These are phyloP conservation scores for Coemansia sp. DNA, from an alignment of 192 early-diverging fungal genomes.

Conservation along the genomic window DNA sequence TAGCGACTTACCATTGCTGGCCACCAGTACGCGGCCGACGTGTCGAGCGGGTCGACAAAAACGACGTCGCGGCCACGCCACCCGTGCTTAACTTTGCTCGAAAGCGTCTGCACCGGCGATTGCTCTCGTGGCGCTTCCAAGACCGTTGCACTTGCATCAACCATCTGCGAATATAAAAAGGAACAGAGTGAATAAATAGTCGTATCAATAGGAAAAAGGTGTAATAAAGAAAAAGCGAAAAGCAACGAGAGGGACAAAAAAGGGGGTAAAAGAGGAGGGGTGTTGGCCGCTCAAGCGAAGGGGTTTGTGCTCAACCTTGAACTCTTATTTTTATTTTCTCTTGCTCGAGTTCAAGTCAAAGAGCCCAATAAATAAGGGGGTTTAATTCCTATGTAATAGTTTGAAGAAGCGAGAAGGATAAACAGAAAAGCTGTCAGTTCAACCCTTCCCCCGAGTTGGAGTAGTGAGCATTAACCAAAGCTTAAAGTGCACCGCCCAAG, in stretches of 20 bases:
- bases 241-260: constrained; percentile 1
- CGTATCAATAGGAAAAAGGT: not conserved
- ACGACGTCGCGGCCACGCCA: constrained; percentile 59
- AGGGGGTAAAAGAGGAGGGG: constrained; percentile 3
- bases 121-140: constrained; percentile 12
- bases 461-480: not conserved
- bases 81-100: not conserved
- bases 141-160: constrained; percentile 5
- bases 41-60: constrained; percentile 67
- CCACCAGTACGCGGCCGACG: constrained; percentile 62
- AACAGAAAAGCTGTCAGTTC: not conserved
- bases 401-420: not conserved
- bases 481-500: not conserved
- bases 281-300: too few relatives aligned
- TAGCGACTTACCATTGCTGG: constrained; percentile 56
- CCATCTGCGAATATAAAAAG: constrained; percentile 11
- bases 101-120: constrained; percentile 5
- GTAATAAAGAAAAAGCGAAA: constrained; percentile 9
- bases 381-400: not conserved
- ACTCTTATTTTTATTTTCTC: not conserved
- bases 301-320: not conserved
- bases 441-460: not conserved
- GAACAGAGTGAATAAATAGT: constrained; percentile 4
- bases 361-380: too few relatives aligned
- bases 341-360: not conserved